These are phyloP conservation scores for Litchi chinensis DNA, from an alignment of 345 rosid genomes.

Conservation along the genomic window DNA sequence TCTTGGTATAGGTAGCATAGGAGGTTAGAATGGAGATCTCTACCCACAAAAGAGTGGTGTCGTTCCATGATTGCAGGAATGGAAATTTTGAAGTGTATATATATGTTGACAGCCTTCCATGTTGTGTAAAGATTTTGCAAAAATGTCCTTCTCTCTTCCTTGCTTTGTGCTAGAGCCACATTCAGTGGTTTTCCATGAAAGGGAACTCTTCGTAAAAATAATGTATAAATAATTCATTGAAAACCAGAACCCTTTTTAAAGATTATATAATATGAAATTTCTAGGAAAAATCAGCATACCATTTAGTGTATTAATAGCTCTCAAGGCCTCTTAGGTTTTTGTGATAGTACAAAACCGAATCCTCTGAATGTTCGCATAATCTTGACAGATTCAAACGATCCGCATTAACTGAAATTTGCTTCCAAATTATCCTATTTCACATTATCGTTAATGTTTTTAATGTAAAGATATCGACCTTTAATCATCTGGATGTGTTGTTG, in stretches of 20 bases:
- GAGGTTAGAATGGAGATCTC: neutral
- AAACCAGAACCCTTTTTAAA: too few species aligned
- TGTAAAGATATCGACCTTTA: constrained; percentile 9
- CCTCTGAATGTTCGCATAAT: constrained; percentile 13
- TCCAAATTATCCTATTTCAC: constrained; percentile 2
- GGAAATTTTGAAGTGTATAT: too few species aligned
- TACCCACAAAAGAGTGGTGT: too few species aligned
- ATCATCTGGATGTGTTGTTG: neutral
- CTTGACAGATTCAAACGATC: neutral
- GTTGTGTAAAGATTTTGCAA: neutral
- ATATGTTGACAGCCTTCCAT: neutral
- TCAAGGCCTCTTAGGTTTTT: constrained; percentile 15
- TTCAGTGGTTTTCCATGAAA: constrained; percentile 40
- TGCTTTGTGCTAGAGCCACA: constrained; percentile 43
- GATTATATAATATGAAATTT: too few species aligned
- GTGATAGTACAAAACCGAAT: constrained; percentile 24
- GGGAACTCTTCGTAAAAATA: constrained; percentile 23
- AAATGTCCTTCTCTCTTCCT: constrained; percentile 30
- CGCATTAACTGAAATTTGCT: constrained; percentile 5
- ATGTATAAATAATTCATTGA: too few species aligned
- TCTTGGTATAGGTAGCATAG: neutral
- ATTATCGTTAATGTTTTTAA: constrained; percentile 24
- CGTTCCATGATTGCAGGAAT: too few species aligned
- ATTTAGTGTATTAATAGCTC: constrained; percentile 5
- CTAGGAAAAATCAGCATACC: too few species aligned